These are phyloP conservation scores for Oryza officinalis DNA, from an alignment of 176 grass and related monocot genomes.

Conservation along the genomic window DNA sequence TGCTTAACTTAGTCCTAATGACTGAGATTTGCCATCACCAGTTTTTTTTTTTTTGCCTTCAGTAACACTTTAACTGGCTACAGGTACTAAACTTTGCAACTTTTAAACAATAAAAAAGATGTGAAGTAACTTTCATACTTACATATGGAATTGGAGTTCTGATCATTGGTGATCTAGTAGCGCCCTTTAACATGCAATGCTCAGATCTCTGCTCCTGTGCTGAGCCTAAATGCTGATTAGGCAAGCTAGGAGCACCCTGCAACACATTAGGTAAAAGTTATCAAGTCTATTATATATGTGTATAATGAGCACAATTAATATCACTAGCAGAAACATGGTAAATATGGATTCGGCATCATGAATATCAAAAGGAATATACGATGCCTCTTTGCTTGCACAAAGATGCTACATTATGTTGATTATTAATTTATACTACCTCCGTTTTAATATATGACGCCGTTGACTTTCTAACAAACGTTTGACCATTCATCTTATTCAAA, in stretches of 20 bases:
- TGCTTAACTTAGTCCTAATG: neutral
- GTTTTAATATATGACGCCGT: too few species aligned
- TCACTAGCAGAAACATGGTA: conserved; percentile 10
- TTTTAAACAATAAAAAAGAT: conserved; percentile 15
- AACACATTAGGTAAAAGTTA: neutral
- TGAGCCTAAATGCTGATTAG: conserved; percentile 3
- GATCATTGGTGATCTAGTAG: neutral
- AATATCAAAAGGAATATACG: conserved; percentile 9
- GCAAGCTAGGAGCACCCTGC: neutral
- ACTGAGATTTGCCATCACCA: neutral
- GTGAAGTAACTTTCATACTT: conserved; percentile 11
- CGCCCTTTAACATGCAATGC: neutral
- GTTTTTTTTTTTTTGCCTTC: too few species aligned
- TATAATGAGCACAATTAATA: neutral
- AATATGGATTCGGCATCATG: conserved; percentile 23
- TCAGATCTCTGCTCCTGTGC: conserved; percentile 26
- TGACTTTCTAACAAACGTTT: too few species aligned
- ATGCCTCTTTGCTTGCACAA: conserved; percentile 21
- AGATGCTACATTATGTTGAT: conserved; percentile 4
- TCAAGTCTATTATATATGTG: conserved; percentile 9
- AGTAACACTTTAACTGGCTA: neutral
- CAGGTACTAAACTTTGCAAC: neutral
- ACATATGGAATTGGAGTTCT: conserved; percentile 17
- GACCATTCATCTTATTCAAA: too few species aligned
- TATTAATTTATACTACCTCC: neutral